Evolutionary conservation across 805 yeast genomes (phyloP).

Genomic region (Hanseniaspora valbyensis): DNA sequence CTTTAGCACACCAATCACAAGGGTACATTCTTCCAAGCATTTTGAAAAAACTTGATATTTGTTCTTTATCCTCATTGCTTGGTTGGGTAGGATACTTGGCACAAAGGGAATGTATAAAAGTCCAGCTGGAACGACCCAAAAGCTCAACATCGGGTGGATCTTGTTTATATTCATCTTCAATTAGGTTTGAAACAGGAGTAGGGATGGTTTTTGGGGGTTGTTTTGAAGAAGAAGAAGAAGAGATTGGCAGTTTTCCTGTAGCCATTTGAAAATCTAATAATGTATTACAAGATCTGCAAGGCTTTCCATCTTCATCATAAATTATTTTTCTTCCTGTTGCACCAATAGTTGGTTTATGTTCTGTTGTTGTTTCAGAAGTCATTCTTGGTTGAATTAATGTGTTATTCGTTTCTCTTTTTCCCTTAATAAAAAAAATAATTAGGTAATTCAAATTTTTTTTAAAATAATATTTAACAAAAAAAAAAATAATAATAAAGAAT

Average conservation of each 20-base stretch:
- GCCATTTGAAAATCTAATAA: conserved; percentile 69
- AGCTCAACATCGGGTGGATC: conserved; percentile 80
- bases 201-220: conserved; percentile 18
- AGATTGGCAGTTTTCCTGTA: conserved; percentile 27
- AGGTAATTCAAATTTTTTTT: too few species aligned
- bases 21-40: conserved; percentile 78
- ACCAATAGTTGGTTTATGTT: not conserved
- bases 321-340: conserved; percentile 21
- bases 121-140: conserved; percentile 85
- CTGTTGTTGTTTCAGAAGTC: not conserved
- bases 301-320: conserved; percentile 82
- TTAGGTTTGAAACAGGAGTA: conserved; percentile 20
- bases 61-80: conserved; percentile 47
- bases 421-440: too few species aligned
- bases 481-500: too few species aligned
- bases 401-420: too few species aligned
- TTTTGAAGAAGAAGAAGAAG: too few species aligned
- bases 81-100: conserved; percentile 78
- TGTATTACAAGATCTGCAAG: conserved; percentile 86
- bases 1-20: conserved; percentile 86
- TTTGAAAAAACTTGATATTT: conserved; percentile 56
- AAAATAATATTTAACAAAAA: too few species aligned
- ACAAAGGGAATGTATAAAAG: conserved; percentile 77
- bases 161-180: conserved; percentile 33
- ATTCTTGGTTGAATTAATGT: not conserved